phyloP scores from a whole-genome alignment of 768 basidiomycete genomes.

The Pleurotus citrinopileatus region DNA sequence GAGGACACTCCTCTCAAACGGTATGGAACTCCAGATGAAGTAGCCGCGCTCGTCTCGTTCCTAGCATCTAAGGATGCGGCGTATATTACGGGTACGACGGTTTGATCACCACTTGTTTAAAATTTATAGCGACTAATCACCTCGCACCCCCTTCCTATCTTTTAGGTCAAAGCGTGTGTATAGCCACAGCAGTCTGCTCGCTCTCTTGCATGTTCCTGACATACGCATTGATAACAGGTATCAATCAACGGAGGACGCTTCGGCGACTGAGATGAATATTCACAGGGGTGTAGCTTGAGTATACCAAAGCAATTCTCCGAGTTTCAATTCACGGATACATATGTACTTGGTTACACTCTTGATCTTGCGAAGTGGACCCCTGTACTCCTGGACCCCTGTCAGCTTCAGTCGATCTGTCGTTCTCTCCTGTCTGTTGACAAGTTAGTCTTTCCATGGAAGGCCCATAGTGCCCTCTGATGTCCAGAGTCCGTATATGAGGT shows the following conservation, averaged over 20 bases:
- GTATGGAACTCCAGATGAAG: slow-evolving; percentile 24
- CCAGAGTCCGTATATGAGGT: too few relatives aligned
- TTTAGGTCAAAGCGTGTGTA: neutral
- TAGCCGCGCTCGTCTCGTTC: slow-evolving; percentile 34
- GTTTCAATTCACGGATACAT: too few relatives aligned
- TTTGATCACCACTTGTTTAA: neutral
- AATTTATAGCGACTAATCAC: neutral
- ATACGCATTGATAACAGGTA: neutral
- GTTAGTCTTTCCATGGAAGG: too few relatives aligned
- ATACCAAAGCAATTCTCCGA: too few relatives aligned
- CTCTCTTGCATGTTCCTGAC: neutral
- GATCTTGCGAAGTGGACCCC: too few relatives aligned
- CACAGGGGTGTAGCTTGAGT: too few relatives aligned
- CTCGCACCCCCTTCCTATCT: too few relatives aligned
- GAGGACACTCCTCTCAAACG: neutral
- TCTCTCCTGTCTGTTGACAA: too few relatives aligned
- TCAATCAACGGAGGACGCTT: neutral
- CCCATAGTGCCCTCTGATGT: too few relatives aligned
- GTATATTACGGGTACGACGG: slow-evolving; percentile 30
- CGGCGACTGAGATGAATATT: neutral
- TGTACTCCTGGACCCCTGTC: too few relatives aligned
- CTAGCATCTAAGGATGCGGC: slow-evolving; percentile 32
- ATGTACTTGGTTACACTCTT: too few relatives aligned
- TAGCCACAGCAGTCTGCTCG: neutral
- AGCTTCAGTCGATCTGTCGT: too few relatives aligned